Evolutionary conservation across 257 asterid species (phyloP).

Genomic region (Paulownia fortunei): DNA sequence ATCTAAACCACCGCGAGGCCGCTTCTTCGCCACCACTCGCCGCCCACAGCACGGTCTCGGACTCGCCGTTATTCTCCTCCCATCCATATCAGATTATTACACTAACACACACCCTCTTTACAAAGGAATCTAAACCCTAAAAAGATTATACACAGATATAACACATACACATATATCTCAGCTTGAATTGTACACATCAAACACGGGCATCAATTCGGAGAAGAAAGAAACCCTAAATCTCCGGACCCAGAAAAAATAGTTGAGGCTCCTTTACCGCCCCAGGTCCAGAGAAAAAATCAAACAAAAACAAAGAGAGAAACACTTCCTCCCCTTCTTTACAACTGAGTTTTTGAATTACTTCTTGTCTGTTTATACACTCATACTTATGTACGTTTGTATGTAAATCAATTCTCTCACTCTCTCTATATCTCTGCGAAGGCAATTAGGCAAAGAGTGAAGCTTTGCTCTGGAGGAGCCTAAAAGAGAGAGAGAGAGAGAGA

Average conservation of each 20-base stretch:
- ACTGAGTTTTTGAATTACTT: constrained; percentile 15
- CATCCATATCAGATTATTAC: constrained; percentile 62
- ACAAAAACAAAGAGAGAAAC: constrained; percentile 9
- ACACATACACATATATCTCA: constrained; percentile 26
- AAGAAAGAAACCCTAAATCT: constrained; percentile 51
- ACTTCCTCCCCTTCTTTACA: constrained; percentile 13
- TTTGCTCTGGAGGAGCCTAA: constrained; percentile 13
- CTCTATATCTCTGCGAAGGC: constrained; percentile 26
- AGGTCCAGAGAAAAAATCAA: constrained; percentile 41
- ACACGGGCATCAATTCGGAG: constrained; percentile 15
- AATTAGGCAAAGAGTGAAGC: constrained; percentile 30
- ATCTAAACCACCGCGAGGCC: constrained; percentile 79
- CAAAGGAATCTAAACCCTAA: constrained; percentile 39
- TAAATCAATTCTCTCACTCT: constrained; percentile 9
- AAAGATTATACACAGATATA: constrained; percentile 30
- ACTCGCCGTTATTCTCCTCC: constrained; percentile 89
- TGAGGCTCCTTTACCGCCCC: constrained; percentile 45
- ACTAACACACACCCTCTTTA: constrained; percentile 31
- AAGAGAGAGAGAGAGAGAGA: constrained; percentile 19
- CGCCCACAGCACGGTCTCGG: constrained; percentile 94
- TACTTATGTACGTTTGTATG: constrained; percentile 13
- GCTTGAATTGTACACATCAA: constrained; percentile 30
- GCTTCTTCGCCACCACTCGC: constrained; percentile 94
- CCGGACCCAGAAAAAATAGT: constrained; percentile 46
- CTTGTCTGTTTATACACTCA: neutral